These are phyloP conservation scores for Neopestalotiopsis clavispora DNA, from an alignment of 2,329 filamentous ascomycete genomes.

Conservation along the genomic window DNA sequence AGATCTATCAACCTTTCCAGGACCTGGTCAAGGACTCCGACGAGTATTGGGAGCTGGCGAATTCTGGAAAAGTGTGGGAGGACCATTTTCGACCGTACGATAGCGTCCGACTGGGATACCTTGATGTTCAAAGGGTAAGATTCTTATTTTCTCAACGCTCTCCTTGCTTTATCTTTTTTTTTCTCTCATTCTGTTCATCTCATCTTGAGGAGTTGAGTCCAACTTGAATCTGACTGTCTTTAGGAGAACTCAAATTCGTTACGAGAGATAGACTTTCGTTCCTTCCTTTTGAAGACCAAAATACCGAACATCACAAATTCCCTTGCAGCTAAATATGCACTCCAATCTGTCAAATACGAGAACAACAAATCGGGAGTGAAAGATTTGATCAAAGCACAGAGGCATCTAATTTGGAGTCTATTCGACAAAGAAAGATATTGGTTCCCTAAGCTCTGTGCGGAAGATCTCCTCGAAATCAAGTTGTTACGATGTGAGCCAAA, in stretches of 20 bases:
- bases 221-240: not conserved
- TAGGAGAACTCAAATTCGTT: not conserved
- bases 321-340: not conserved
- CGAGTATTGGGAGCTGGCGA: not conserved
- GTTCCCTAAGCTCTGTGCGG: not conserved
- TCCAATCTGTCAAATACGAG: not conserved
- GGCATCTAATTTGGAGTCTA: not conserved
- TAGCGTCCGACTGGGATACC: not conserved
- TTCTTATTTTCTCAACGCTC: too few relatives aligned
- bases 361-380: not conserved
- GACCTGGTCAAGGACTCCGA: not conserved
- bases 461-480: not conserved
- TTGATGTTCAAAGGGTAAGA: not conserved
- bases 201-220: not conserved
- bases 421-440: not conserved
- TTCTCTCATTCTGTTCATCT: not conserved
- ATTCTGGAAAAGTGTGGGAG: not conserved
- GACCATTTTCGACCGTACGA: not conserved
- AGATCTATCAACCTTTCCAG: not conserved
- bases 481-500: not conserved
- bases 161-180: not conserved
- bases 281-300: not conserved
- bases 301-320: not conserved
- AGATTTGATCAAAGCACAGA: not conserved
- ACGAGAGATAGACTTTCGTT: not conserved